These are phyloP conservation scores for Coffea humblotiana DNA, from an alignment of 305 asterid species.

Conservation along the genomic window DNA sequence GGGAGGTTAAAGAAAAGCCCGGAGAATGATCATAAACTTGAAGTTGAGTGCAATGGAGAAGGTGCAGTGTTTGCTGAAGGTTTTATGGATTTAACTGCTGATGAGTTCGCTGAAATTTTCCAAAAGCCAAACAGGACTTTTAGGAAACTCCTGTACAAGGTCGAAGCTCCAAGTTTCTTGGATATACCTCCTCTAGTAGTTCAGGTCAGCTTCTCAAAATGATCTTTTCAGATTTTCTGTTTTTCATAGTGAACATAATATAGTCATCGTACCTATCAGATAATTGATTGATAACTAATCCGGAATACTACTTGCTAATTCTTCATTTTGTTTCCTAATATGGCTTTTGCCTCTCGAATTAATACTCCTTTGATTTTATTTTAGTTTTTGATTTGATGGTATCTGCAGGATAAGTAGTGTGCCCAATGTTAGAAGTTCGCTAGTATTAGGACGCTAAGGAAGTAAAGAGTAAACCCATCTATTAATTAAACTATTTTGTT, in stretches of 20 bases:
- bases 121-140: slow-evolving; percentile 55
- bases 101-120: slow-evolving; percentile 43
- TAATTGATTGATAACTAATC: too few species aligned
- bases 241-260: neutral
- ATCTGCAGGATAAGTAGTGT: too few species aligned
- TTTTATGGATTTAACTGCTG: slow-evolving; percentile 50
- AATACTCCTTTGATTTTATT: too few species aligned
- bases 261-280: neutral
- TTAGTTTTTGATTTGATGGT: too few species aligned
- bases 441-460: neutral
- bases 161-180: slow-evolving; percentile 52
- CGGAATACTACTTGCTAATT: neutral
- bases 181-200: slow-evolving; percentile 77
- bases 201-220: slow-evolving; percentile 49
- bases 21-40: slow-evolving; percentile 54
- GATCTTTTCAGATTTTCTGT: neutral
- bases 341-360: neutral
- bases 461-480: too few species aligned
- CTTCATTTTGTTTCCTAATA: neutral
- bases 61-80: slow-evolving; percentile 85
- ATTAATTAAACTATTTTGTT: too few species aligned
- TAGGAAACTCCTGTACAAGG: slow-evolving; percentile 62
- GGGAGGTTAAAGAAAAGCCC: slow-evolving; percentile 52
- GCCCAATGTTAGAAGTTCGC: neutral
- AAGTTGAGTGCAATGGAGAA: slow-evolving; percentile 69